A percentile compares a stretch with the other conserved stretches of the same genome.
phyloP scores from a whole-genome alignment of 352 stramenopile species.

The Ochromonadaceae sp. region DNA sequence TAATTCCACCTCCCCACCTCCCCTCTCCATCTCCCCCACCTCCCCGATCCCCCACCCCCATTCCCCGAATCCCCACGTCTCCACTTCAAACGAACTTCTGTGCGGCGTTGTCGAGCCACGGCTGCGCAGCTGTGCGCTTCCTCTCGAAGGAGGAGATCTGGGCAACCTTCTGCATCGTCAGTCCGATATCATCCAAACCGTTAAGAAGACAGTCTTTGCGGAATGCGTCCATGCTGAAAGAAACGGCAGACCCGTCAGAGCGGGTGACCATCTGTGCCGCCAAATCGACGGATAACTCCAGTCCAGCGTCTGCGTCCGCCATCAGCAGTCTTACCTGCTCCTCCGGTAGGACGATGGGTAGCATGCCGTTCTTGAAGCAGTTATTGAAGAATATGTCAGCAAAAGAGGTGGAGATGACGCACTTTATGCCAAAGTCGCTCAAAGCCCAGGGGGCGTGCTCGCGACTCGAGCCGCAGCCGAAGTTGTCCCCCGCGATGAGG shows the following conservation, averaged over 20 bases:
- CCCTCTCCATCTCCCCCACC: too few relatives aligned
- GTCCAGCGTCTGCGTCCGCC: slow-evolving; percentile 35
- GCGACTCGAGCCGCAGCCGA: slow-evolving; percentile 53
- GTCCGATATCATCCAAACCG: slow-evolving; percentile 58
- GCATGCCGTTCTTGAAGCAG: slow-evolving; percentile 66
- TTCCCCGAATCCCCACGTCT: slow-evolving; percentile 38
- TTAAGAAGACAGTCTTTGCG: slow-evolving; percentile 52
- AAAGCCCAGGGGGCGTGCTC: slow-evolving; percentile 61
- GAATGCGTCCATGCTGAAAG: slow-evolving; percentile 55
- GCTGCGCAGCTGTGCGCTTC: slow-evolving; percentile 34
- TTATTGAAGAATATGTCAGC: slow-evolving; percentile 70
- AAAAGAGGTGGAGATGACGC: slow-evolving; percentile 55
- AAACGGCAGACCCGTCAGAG: slow-evolving; percentile 42
- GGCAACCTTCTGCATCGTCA: slow-evolving; percentile 50
- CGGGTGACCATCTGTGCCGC: slow-evolving; percentile 41
- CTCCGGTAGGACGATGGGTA: slow-evolving; percentile 43
- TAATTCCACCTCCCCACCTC: too few relatives aligned
- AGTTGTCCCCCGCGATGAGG: slow-evolving; percentile 59
- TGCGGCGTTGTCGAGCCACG: slow-evolving; percentile 51
- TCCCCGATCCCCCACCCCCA: not conserved
- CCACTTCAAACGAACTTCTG: slow-evolving; percentile 40
- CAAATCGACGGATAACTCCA: slow-evolving; percentile 48
- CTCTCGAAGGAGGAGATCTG: slow-evolving; percentile 48
- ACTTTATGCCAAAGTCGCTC: slow-evolving; percentile 52
- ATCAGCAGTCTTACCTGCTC: slow-evolving; percentile 43